phyloP scores from a whole-genome alignment of 805 yeast species.

The Monosporozyma siamensis region DNA sequence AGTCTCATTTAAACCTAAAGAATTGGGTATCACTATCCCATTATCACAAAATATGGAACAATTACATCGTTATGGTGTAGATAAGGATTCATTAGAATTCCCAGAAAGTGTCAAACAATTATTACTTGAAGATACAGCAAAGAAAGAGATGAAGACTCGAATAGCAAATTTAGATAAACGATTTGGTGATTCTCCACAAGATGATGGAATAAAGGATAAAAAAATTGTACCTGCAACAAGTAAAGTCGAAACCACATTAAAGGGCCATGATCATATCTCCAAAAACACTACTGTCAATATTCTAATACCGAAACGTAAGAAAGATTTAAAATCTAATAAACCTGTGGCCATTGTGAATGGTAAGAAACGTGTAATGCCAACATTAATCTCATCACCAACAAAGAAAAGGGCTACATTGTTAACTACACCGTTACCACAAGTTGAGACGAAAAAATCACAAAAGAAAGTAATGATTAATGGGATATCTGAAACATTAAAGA shows the following conservation, averaged over 20 bases:
- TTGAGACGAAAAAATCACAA: too few species aligned
- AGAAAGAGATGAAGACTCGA: slow-evolving; percentile 24
- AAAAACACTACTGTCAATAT: slow-evolving; percentile 12
- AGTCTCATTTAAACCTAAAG: slow-evolving; percentile 51
- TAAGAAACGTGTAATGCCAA: slow-evolving; percentile 65
- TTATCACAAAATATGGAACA: slow-evolving; percentile 58
- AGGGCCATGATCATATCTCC: neutral
- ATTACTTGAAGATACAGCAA: slow-evolving; percentile 56
- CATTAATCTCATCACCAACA: slow-evolving; percentile 38
- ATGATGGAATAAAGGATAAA: too few species aligned
- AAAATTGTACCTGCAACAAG: neutral
- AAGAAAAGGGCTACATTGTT: neutral
- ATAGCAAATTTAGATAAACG: slow-evolving; percentile 6
- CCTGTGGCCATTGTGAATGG: slow-evolving; percentile 67
- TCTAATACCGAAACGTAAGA: slow-evolving; percentile 25
- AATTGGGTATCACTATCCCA: slow-evolving; percentile 56
- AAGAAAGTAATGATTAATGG: neutral
- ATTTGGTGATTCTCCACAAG: slow-evolving; percentile 4
- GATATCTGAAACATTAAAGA: slow-evolving; percentile 9
- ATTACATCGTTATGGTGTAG: slow-evolving; percentile 78
- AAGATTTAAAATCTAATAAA: slow-evolving; percentile 31
- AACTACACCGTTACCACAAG: neutral
- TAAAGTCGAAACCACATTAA: neutral
- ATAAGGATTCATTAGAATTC: slow-evolving; percentile 70
- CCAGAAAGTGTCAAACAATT: slow-evolving; percentile 84